These are phyloP conservation scores for Paraphaeosphaeria sporulosa DNA, from an alignment of 2,329 filamentous ascomycete genomes.

Conservation along the genomic window DNA sequence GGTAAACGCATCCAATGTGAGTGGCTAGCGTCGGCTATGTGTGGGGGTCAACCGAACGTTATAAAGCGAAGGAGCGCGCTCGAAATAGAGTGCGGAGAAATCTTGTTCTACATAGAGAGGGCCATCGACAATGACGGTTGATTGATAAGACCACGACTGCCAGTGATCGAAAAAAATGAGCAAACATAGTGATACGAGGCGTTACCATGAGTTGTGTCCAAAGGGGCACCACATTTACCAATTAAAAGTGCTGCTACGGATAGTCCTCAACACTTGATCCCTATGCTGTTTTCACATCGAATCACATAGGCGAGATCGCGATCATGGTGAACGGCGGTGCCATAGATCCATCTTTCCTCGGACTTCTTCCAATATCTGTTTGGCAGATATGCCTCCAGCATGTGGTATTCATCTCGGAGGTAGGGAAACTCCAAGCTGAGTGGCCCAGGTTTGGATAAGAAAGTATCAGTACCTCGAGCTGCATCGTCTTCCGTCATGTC, in stretches of 20 bases:
- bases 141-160: not conserved
- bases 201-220: not conserved
- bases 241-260: too few species aligned
- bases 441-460: slow-evolving; percentile 61
- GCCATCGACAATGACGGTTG: too few species aligned
- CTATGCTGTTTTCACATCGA: slow-evolving; percentile 6
- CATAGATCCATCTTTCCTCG: slow-evolving; percentile 60
- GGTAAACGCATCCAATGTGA: not conserved
- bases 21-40: slow-evolving; percentile 9
- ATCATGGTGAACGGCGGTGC: slow-evolving; percentile 47
- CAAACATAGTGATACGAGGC: not conserved
- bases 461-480: slow-evolving; percentile 57
- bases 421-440: slow-evolving; percentile 62
- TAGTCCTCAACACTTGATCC: too few species aligned
- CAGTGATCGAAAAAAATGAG: not conserved
- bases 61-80: not conserved
- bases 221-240: too few species aligned
- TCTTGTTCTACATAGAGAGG: too few species aligned
- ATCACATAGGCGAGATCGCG: slow-evolving; percentile 48
- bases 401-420: slow-evolving; percentile 66
- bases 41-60: not conserved
- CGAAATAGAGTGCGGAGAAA: not conserved
- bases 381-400: slow-evolving; percentile 65
- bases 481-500: slow-evolving; percentile 57
- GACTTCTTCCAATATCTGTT: slow-evolving; percentile 62